Conservation (phyloP, 768 basidiomycete species). For the Galerina sulciceps region DNA sequence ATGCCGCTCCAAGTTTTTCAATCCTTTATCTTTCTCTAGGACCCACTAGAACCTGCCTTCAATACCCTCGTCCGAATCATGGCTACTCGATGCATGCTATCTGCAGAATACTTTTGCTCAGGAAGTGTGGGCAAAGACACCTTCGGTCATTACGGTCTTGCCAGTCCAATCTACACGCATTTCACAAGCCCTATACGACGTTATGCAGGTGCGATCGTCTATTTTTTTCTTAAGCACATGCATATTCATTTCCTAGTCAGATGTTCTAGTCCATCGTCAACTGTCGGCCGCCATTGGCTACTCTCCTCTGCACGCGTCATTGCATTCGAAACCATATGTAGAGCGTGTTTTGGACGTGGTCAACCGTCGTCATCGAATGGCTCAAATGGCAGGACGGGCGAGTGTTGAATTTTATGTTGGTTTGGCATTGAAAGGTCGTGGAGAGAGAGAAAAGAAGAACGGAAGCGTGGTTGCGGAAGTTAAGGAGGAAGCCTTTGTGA, state of each 20-base stretch:
- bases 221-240: background rate
- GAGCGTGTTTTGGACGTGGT: constrained; percentile 86
- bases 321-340: constrained; percentile 88
- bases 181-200: constrained; percentile 98
- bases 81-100: constrained; percentile 98
- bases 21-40: constrained; percentile 46
- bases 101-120: constrained; percentile 97
- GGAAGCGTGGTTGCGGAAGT: constrained; percentile 39
- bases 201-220: constrained; percentile 75
- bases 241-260: constrained; percentile 36
- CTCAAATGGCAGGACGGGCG: constrained; percentile 96
- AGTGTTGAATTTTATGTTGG: constrained; percentile 99
- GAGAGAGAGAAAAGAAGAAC: constrained; percentile 43
- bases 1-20: background rate
- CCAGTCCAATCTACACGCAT: constrained; percentile 96
- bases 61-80: constrained; percentile 98
- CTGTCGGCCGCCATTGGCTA: constrained; percentile 89
- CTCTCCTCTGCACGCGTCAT: constrained; percentile 78
- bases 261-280: constrained; percentile 94
- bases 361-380: constrained; percentile 92
- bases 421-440: constrained; percentile 79
- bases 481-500: constrained; percentile 88
- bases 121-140: constrained; percentile 92
- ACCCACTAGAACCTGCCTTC: constrained; percentile 84
- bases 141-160: constrained; percentile 98